Evolutionary conservation across 1,284 basidiomycete genomes (phyloP), one percentile per base, ranked within the genome.

Genomic region (Calocybe gambosa): DNA sequence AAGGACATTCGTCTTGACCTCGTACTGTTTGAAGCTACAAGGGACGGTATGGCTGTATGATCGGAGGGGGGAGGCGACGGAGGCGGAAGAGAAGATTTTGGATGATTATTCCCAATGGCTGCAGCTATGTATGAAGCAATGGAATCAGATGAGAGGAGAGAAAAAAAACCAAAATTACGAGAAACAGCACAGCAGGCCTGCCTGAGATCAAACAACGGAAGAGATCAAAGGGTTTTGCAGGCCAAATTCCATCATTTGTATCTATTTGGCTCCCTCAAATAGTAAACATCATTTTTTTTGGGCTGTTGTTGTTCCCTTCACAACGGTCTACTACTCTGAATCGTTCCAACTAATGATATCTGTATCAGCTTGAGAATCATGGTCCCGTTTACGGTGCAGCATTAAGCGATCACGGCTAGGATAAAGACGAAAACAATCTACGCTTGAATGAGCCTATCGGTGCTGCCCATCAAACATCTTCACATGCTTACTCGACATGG

Each of bases 1-100:
- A 88, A 89, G 76, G 84, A 86, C 87, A 89, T 89, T 80, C 82
- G 83, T 68, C 80, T 71, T 55, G 77, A 61, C 65, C 76, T 75
- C 19, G 47, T 26, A 21, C 37, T 37, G 49, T 20, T 38, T 15
- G n/a, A 15, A 37, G 36, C 43, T 29, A 39, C n/a, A 23, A 45
- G 38, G 31, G 51, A 47, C 43, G 49, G 51, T 47, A 69, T 70
- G 62, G 62, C 57, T 62, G 58, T 49, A 13, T 45, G 43, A 42
- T 45, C 43, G 49, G 44, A 43, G 21, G 50, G 55, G 49, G 53
- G 45, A 2, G 39, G 45, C 31, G 47, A 43, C 6, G 46, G 38
- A 28, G 43, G 42, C 16, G 45, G 46, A 38, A 42, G 47, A 29
- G 36, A 29, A 16, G 50, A 42, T 42, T 43, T 50, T 35, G 53